A percentile compares a stretch with the other conserved stretches of the same genome.
These are phyloP conservation scores for Lipomyces yamanashiensis DNA, from an alignment of 805 yeast species.

Conservation along the genomic window DNA sequence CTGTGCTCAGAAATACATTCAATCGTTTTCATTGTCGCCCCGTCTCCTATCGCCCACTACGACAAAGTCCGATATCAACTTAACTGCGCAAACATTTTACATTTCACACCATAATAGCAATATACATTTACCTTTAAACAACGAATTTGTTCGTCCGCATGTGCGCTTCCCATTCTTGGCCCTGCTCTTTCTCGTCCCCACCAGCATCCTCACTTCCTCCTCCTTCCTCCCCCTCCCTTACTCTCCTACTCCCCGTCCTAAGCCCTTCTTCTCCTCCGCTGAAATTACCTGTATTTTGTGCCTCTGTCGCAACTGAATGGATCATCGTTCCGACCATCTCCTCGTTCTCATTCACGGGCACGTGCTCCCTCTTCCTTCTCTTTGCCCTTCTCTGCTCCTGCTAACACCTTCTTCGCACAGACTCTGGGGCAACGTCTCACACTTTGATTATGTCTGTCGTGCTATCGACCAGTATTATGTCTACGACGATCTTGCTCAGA, in stretches of 20 bases:
- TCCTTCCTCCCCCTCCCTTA: not conserved
- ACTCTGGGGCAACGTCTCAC: conserved; percentile 77
- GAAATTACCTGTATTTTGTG: not conserved
- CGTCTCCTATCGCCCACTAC: no score
- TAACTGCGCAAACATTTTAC: no score
- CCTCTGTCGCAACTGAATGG: conserved; percentile 29
- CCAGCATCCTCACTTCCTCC: no score
- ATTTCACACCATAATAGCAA: no score
- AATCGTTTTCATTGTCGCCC: no score
- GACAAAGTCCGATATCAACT: no score
- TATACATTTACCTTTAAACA: no score
- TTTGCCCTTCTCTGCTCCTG: conserved; percentile 9
- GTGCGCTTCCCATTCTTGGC: not conserved
- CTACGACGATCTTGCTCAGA: conserved; percentile 39
- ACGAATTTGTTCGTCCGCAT: no score
- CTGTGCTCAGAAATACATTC: no score
- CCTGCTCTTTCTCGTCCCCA: no score
- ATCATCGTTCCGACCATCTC: conserved; percentile 50
- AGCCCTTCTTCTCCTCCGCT: not conserved
- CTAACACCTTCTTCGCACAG: conserved; percentile 43
- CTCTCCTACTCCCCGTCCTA: not conserved
- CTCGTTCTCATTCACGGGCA: conserved; percentile 67
- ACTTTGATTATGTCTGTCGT: conserved; percentile 59
- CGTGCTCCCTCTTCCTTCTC: conserved; percentile 35
- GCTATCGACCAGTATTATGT: conserved; percentile 31